Evolutionary conservation across 1,284 basidiomycete species (phyloP), one percentile per base, ranked within the genome.

Genomic region (Grifola frondosa): DNA sequence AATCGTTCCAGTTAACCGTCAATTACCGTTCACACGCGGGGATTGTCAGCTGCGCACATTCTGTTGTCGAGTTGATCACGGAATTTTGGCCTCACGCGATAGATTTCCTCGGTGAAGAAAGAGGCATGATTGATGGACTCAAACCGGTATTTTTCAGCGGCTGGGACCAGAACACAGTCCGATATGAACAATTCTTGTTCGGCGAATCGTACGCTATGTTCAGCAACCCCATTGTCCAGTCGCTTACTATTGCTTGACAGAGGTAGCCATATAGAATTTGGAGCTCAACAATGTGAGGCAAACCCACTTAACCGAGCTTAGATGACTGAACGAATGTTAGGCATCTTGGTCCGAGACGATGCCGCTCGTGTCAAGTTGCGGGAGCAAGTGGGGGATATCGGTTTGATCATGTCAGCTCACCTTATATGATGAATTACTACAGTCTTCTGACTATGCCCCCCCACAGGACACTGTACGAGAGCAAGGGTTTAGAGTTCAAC

Each of bases 21-120:
- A 89, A 89, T 53, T 86, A 84, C 56, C 75, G 85, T 8, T 87
- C 83, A 0, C 87, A 89, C 52, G 75, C 73, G 0, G 86, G 86
- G 2, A 67, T 68, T 22, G 77, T 86, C n/a, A 71, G 78, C 32
- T 82, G 81, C 44, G 85, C 84, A 0, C 74, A 79, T 37, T 77
- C 75, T 0, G 64, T 88, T 6, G 75, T 88, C 8, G 69, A 78
- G n/a, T 62, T 87, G 6, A 78, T 89, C 30, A 74, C 67, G 2
- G 53, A 52, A 11, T 80, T 84, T 42, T 89, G 84, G 80, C 80
- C 81, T 0, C 61, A 82, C 52, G 68, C 83, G 0, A 84, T 89
- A 29, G 87, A 89, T 53, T 52, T 49, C 1, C 69, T 89, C 12
- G 66, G 68, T 1, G 71, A 67, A 8, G 86, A 89, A 57, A 65